These are phyloP conservation scores for Monilinia vaccinii-corymbosi DNA, from an alignment of 2,329 filamentous ascomycete genomes.

Conservation along the genomic window DNA sequence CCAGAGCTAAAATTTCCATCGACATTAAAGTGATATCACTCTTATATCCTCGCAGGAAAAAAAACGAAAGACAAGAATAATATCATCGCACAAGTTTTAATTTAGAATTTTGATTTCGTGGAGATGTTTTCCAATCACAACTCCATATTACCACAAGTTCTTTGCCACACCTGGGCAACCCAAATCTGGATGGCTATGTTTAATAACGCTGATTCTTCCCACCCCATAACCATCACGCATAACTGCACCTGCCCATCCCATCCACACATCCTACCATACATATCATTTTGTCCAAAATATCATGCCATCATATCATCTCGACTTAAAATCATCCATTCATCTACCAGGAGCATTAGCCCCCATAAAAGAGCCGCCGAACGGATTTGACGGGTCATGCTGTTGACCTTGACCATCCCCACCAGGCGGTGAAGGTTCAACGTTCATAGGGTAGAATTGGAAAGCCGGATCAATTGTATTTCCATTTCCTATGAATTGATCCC, in stretches of 20 bases:
- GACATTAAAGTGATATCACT: no score
- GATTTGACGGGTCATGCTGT: conserved; percentile 11
- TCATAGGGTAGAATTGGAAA: conserved; percentile 26
- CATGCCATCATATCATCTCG: background rate
- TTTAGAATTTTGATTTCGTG: background rate
- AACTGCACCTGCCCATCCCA: background rate
- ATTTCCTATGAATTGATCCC: conserved; percentile 56
- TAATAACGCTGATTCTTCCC: background rate
- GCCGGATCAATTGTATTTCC: conserved; percentile 31
- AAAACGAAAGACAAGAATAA: no score
- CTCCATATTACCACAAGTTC: background rate
- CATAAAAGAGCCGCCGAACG: conserved; percentile 28
- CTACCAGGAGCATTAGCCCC: conserved; percentile 29
- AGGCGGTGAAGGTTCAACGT: conserved; percentile 17
- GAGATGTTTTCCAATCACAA: background rate
- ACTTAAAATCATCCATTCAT: conserved; percentile 12
- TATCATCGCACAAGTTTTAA: no score
- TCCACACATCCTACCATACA: background rate
- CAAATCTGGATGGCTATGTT: background rate
- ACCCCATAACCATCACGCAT: background rate
- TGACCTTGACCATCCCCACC: conserved; percentile 13
- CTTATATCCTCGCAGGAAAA: no score
- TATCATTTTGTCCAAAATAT: background rate
- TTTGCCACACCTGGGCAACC: background rate
- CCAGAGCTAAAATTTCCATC: no score